These are phyloP conservation scores for Symbiodinium pilosum DNA, from an alignment of 73 alveolate species.

Conservation along the genomic window DNA sequence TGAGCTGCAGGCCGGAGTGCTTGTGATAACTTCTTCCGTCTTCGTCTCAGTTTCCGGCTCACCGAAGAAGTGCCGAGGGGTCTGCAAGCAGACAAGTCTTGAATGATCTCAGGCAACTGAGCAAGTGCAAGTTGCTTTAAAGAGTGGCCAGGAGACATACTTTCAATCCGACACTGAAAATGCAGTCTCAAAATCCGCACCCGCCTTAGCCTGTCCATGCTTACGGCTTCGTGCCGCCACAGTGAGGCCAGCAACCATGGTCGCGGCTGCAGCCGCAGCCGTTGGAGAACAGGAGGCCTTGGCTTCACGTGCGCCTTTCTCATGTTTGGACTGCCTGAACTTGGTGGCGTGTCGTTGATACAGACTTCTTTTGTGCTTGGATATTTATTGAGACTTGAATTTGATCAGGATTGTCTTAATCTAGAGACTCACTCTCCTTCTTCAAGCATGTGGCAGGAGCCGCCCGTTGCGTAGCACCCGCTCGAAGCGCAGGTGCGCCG, in stretches of 20 bases:
- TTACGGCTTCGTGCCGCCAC: not conserved
- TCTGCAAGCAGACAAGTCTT: slow-evolving; percentile 12
- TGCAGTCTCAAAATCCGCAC: too few relatives aligned
- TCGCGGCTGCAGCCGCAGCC: not conserved
- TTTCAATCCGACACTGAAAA: too few relatives aligned
- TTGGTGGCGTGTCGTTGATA: too few relatives aligned
- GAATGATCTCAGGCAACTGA: too few relatives aligned
- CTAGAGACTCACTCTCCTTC: too few relatives aligned
- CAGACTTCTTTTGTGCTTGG: too few relatives aligned
- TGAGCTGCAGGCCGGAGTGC: not conserved
- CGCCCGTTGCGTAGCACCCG: not conserved
- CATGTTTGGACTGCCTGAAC: too few relatives aligned
- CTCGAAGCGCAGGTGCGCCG: not conserved
- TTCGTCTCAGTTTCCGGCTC: slow-evolving; percentile 15
- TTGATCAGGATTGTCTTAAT: too few relatives aligned
- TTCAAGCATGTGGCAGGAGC: not conserved
- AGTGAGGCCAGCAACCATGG: not conserved
- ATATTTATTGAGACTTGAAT: too few relatives aligned
- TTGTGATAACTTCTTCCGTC: not conserved
- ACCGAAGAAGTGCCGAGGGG: slow-evolving; percentile 41
- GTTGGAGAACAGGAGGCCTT: not conserved
- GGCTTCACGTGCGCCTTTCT: not conserved
- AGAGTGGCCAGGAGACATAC: too few relatives aligned
- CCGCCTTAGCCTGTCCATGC: not conserved
- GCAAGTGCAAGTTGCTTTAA: too few relatives aligned